Conservation (phyloP, 192 early-diverging fungal genomes). For the Rhizoclosmatium globosum region DNA sequence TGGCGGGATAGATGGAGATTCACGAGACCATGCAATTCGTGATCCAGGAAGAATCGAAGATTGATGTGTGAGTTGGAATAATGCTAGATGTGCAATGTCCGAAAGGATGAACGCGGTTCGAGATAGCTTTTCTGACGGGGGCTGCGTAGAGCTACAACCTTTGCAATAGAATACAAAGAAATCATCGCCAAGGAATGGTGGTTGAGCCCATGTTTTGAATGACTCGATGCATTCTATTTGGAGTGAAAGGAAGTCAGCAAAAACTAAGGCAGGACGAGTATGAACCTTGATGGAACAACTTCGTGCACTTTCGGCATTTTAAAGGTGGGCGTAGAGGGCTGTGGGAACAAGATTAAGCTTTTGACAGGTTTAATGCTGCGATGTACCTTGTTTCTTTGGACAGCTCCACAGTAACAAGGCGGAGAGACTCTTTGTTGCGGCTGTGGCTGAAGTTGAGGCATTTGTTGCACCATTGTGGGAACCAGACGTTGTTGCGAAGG, state of each 20-base stretch:
- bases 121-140: slow-evolving; percentile 59
- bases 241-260: not conserved
- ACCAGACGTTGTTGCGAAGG: not conserved
- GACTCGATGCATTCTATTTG: slow-evolving; percentile 61
- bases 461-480: not conserved
- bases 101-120: slow-evolving; percentile 65
- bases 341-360: not conserved
- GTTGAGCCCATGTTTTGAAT: slow-evolving; percentile 60
- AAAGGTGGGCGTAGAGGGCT: slow-evolving; percentile 7
- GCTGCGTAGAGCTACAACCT: slow-evolving; percentile 55
- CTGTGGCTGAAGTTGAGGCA: not conserved
- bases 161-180: slow-evolving; percentile 71
- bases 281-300: slow-evolving; percentile 46
- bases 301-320: slow-evolving; percentile 37
- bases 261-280: not conserved
- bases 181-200: slow-evolving; percentile 73
- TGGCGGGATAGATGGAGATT: slow-evolving; percentile 35
- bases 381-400: not conserved
- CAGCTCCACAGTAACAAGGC: slow-evolving; percentile 7
- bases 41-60: slow-evolving; percentile 35
- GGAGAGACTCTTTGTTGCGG: not conserved
- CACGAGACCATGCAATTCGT: slow-evolving; percentile 35
- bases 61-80: slow-evolving; percentile 67
- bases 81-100: slow-evolving; percentile 72
- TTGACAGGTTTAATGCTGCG: not conserved